A percentile compares a stretch with the other conserved stretches of the same genome.
These are phyloP conservation scores for Prunus mira DNA, from an alignment of 306 rosid species.

Conservation along the genomic window DNA sequence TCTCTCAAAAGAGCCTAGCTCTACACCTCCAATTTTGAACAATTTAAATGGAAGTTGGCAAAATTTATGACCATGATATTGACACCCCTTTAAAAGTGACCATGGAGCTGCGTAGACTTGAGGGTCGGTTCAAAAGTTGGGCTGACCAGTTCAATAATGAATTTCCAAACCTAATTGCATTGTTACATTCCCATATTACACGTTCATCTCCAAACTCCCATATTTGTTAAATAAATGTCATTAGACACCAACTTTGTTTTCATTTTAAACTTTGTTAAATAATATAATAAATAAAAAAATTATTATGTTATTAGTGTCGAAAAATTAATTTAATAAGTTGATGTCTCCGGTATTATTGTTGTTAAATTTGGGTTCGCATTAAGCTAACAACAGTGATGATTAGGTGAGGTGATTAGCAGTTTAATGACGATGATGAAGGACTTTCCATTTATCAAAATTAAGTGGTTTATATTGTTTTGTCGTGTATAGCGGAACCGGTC, in stretches of 20 bases:
- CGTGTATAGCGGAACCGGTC: constrained; percentile 30
- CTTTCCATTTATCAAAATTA: not conserved
- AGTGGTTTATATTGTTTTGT: not conserved
- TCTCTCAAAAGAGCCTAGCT: not conserved
- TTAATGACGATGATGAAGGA: not conserved
- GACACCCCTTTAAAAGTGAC: not conserved
- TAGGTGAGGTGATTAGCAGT: not conserved
- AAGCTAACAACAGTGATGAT: not conserved
- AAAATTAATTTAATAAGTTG: too few species aligned
- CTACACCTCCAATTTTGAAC: not conserved
- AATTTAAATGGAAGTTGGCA: not conserved
- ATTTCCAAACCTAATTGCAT: not conserved
- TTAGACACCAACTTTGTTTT: too few species aligned
- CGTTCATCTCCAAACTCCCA: too few species aligned
- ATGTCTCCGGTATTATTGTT: too few species aligned
- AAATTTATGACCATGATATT: not conserved
- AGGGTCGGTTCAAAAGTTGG: constrained; percentile 20
- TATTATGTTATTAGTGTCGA: too few species aligned
- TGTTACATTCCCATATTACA: not conserved
- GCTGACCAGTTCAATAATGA: not conserved
- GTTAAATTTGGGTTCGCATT: not conserved
- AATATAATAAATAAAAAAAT: too few species aligned
- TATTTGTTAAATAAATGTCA: too few species aligned
- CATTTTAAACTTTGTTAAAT: too few species aligned
- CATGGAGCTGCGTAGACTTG: not conserved